phyloP scores from a whole-genome alignment of 495 filamentous ascomycete genomes.

The Penicillium roqueforti region DNA sequence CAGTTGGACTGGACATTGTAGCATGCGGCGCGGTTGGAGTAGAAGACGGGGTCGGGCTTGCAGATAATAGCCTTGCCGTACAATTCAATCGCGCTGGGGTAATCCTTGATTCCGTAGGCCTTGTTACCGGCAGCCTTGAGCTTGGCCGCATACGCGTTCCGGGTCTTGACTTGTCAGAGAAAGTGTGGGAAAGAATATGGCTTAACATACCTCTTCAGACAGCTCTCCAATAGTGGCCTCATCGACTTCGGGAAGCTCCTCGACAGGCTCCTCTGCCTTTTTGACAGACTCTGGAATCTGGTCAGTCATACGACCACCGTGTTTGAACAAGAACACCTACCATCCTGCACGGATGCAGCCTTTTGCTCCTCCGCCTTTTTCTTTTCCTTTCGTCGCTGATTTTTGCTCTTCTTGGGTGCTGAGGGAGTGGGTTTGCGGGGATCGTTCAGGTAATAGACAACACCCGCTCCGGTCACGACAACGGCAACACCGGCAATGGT shows the following conservation, averaged over 20 bases:
- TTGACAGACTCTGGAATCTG: slow-evolving; percentile 38
- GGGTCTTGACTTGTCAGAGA: slow-evolving; percentile 31
- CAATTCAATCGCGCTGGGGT: slow-evolving; percentile 82
- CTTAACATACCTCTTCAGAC: slow-evolving; percentile 55
- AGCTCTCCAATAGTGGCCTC: slow-evolving; percentile 69
- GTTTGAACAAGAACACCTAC: slow-evolving; percentile 24
- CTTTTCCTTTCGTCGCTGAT: slow-evolving; percentile 54
- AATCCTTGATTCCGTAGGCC: slow-evolving; percentile 90
- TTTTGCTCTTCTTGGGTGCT: slow-evolving; percentile 55
- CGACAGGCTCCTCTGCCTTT: slow-evolving; percentile 59
- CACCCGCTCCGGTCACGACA: slow-evolving; percentile 83
- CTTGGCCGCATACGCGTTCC: slow-evolving; percentile 80
- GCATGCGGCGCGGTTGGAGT: slow-evolving; percentile 96
- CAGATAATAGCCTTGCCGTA: slow-evolving; percentile 95
- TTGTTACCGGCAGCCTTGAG: slow-evolving; percentile 95
- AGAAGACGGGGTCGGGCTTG: slow-evolving; percentile 96
- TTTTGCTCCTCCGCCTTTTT: slow-evolving; percentile 71
- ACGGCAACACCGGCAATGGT: slow-evolving; percentile 92
- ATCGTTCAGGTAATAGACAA: slow-evolving; percentile 77
- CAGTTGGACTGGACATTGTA: slow-evolving; percentile 88
- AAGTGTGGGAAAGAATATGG: background rate
- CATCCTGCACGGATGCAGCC: slow-evolving; percentile 42
- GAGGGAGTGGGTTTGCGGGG: slow-evolving; percentile 34
- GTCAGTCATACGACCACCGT: slow-evolving; percentile 23
- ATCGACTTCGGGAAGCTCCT: slow-evolving; percentile 81